A percentile compares a stretch with the other conserved stretches of the same genome.
These are phyloP conservation scores for Kodamaea leandrae DNA, from an alignment of 805 yeast species.

Conservation along the genomic window DNA sequence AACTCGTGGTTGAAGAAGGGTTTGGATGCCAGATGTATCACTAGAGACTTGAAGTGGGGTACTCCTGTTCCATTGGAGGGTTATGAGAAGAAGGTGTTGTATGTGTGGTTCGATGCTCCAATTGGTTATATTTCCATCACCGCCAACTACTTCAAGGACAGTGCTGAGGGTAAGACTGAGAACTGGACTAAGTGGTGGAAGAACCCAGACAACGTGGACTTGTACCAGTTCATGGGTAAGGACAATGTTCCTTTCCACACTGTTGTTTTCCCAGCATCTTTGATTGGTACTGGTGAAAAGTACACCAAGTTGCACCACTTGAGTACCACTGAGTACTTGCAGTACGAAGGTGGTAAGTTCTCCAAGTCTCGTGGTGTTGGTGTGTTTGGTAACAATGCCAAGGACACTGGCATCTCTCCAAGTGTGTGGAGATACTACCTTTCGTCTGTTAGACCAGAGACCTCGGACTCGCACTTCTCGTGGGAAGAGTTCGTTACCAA, in stretches of 20 bases:
- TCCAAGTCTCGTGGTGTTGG: constrained; percentile 98
- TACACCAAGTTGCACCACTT: constrained; percentile 93
- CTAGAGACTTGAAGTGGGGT: constrained; percentile 98
- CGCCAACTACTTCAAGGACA: constrained; percentile 64
- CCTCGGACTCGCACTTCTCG: constrained; percentile 93
- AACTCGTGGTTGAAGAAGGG: constrained; percentile 94
- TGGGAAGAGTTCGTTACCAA: constrained; percentile 95
- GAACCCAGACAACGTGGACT: constrained; percentile 79
- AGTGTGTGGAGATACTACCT: constrained; percentile 98
- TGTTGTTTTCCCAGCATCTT: constrained; percentile 93
- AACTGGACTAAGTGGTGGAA: constrained; percentile 92
- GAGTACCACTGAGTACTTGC: constrained; percentile 93
- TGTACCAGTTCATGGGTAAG: constrained; percentile 98
- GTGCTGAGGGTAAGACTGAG: constrained; percentile 23
- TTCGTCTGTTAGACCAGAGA: constrained; percentile 90
- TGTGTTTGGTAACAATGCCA: constrained; percentile 96
- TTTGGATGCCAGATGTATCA: constrained; percentile 88
- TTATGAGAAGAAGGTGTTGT: constrained; percentile 84
- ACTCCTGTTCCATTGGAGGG: constrained; percentile 93
- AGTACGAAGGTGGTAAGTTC: constrained; percentile 97
- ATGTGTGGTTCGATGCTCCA: constrained; percentile 99
- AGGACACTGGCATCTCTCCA: constrained; percentile 85
- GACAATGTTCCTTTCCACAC: constrained; percentile 99
- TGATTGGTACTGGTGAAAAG: constrained; percentile 79
- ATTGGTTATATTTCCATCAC: constrained; percentile 97